Conservation (phyloP, 495 filamentous ascomycete species). For the Rostrohypoxylon terebratum region DNA sequence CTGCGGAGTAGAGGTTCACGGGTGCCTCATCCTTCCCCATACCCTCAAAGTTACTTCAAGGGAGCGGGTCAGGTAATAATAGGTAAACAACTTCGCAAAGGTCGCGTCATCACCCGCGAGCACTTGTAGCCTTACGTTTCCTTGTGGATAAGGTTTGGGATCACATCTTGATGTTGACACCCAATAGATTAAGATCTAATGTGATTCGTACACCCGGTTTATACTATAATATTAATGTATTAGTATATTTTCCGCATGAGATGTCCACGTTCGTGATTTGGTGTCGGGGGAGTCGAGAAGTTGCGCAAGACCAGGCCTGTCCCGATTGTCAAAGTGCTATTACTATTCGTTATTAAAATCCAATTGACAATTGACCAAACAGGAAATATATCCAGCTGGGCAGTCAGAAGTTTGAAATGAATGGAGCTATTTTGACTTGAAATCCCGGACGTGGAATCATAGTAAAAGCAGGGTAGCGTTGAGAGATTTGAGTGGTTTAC, state of each 20-base stretch:
- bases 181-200: neutral
- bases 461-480: constrained; percentile 16
- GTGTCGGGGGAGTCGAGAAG: constrained; percentile 4
- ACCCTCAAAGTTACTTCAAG: neutral
- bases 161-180: neutral
- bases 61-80: neutral
- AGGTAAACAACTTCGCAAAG: neutral
- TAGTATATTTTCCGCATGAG: neutral
- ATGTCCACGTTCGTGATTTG: constrained; percentile 5
- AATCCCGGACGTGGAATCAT: constrained; percentile 35
- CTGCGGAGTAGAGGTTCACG: neutral
- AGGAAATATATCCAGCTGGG: constrained; percentile 5
- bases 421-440: constrained; percentile 18
- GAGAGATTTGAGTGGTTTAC: neutral
- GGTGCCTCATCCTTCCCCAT: neutral
- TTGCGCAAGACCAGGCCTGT: neutral
- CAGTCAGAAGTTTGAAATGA: constrained; percentile 24
- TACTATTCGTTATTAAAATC: no score
- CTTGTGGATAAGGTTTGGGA: neutral
- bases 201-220: neutral
- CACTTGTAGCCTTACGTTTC: neutral
- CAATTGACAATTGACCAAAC: neutral
- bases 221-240: neutral
- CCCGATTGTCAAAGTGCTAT: neutral
- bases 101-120: neutral